Percentiles rank a stretch among this genome's conserved stretches.
Conservation (phyloP, 225 moss, liverwort and hornwort species). For the Anthoceros angustus region DNA sequence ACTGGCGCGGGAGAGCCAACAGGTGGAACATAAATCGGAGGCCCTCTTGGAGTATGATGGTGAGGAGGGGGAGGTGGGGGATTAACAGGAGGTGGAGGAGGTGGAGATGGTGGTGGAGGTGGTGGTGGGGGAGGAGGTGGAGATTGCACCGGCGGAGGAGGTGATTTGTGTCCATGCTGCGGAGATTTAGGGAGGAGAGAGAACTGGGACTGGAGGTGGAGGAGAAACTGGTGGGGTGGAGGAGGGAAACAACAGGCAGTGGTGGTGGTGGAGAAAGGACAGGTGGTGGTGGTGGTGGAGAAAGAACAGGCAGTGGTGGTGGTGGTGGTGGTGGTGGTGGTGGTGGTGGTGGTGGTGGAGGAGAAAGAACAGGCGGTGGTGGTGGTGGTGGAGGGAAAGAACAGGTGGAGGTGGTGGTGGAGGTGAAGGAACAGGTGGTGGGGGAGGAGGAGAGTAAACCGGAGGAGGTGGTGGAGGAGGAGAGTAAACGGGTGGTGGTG, state of each 20-base stretch:
- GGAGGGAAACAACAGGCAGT: neutral
- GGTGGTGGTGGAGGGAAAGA: slow-evolving; percentile 3
- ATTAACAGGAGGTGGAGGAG: too few species aligned
- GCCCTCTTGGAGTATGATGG: too few species aligned
- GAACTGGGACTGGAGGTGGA: too few species aligned
- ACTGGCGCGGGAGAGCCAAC: too few species aligned
- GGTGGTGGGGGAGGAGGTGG: neutral
- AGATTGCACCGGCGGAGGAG: slow-evolving; percentile 4
- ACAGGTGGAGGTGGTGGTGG: slow-evolving; percentile 7
- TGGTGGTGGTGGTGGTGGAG: too few species aligned
- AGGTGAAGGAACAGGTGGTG: neutral
- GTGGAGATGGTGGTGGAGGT: too few species aligned
- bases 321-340: too few species aligned
- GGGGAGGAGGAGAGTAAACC: slow-evolving; percentile 2
- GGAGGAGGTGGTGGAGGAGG: slow-evolving; percentile 8
- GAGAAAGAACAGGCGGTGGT: too few species aligned
- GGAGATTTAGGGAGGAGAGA: too few species aligned
- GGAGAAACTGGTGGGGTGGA: slow-evolving; percentile 6
- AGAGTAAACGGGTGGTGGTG: neutral
- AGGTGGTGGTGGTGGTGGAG: neutral
- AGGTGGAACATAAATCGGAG: too few species aligned
- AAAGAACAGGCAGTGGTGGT: neutral
- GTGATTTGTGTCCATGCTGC: too few species aligned
- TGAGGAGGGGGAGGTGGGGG: too few species aligned
- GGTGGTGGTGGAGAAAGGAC: slow-evolving; percentile 11